Evolutionary conservation across 2,329 filamentous ascomycete species (phyloP), one percentile per base, ranked within the genome.

Genomic region (Madurella fahalii): DNA sequence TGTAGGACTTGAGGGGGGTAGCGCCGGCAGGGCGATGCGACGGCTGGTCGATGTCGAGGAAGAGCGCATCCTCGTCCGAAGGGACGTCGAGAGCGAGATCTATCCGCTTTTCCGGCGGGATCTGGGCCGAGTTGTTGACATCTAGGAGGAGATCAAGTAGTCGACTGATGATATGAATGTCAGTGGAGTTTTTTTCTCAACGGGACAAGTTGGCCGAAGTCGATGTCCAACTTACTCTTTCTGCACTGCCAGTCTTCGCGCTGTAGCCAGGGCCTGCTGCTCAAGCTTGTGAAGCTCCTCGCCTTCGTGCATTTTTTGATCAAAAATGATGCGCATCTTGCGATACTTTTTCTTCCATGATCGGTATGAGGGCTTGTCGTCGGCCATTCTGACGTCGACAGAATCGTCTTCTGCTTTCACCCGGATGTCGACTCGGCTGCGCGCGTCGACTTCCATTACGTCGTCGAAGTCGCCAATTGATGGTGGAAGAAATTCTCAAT

Each of bases 281-380:
- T 94, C 91, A 52, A 89, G 80, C 64, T 84, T 84, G 72, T 94
- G 94, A 57, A 94, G 79, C 52, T 85, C 81, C 72, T 95, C 94
- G 69, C 90, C 89, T 61, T 90, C 84, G 54, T 86, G 82, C 82
- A 92, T 89, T 65, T 83, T 84, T 48, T 84, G 78, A 63, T 94
- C 88, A 67, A 94, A 95, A 30, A 79, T 77, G 68, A 87, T 79
- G 72, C 87, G 86, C 84, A 94, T 89, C 79, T 95, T 95, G 65
- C 88, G 87, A 71, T 95, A 99, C 77, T 99, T 99, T 75, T 96
- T 95, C 81, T 89, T 90, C 78, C 80, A 87, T 43, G 83, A 87
- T 67, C 83, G 86, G 70, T 86, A 83, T 4, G 75, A 80, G 65
- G 73, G 76, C 70, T 74, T 79, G 53, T 69, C 66, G 63, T 78